Percentiles rank a stretch among this genome's conserved stretches.
Conservation (phyloP, 2,329 filamentous ascomycete genomes). For the Alternaria brassicae region DNA sequence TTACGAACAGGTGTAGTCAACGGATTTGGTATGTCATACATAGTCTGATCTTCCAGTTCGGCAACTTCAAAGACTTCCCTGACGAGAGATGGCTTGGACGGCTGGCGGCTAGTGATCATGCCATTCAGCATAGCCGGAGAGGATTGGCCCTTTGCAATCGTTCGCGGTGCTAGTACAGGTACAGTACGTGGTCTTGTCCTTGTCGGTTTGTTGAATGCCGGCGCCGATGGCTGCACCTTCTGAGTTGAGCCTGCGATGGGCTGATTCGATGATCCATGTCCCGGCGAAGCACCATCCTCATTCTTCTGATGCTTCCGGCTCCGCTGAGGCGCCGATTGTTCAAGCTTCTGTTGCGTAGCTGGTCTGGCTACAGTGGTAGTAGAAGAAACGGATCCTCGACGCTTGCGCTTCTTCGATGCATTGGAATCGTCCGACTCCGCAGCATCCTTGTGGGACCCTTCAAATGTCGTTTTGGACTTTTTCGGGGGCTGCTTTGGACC, state of each 20-base stretch:
- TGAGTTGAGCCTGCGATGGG: neutral
- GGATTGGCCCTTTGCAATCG: constrained; percentile 39
- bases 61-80: constrained; percentile 21
- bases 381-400: constrained; percentile 31
- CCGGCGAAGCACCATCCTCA: constrained; percentile 27
- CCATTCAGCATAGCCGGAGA: constrained; percentile 43
- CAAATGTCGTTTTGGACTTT: neutral
- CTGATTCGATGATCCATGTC: constrained; percentile 6
- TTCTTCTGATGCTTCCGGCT: constrained; percentile 41
- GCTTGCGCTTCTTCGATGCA: constrained; percentile 42
- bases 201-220: constrained; percentile 33
- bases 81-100: constrained; percentile 23
- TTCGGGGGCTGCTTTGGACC: constrained; percentile 18
- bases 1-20: constrained; percentile 28
- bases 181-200: constrained; percentile 36
- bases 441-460: constrained; percentile 15
- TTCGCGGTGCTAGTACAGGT: constrained; percentile 22
- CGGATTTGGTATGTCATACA: constrained; percentile 45
- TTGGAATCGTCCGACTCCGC: constrained; percentile 41
- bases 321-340: constrained; percentile 21
- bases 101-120: constrained; percentile 40
- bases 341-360: constrained; percentile 8
- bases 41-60: constrained; percentile 40
- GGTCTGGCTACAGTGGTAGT: constrained; percentile 16
- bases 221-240: constrained; percentile 4